Conservation (phyloP, 805 yeast genomes). For the Candida koratica region DNA sequence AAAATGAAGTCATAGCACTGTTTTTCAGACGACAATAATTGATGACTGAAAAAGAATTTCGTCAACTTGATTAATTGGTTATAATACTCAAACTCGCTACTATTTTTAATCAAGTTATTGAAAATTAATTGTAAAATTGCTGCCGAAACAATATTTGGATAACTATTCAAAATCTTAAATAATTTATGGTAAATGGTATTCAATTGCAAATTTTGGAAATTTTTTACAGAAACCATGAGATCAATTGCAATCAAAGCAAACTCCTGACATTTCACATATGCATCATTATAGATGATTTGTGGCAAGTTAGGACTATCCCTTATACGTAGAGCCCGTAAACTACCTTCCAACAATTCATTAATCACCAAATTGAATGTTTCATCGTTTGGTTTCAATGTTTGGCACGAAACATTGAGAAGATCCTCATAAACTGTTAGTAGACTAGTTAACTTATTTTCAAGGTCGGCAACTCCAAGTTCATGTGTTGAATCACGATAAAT, state of each 20-base stretch:
- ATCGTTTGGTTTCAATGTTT: constrained; percentile 46
- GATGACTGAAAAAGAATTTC: constrained; percentile 18
- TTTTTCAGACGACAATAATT: constrained; percentile 16
- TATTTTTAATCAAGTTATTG: constrained; percentile 16
- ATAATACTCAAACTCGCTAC: constrained; percentile 31
- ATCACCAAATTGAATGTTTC: constrained; percentile 51
- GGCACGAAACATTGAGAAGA: constrained; percentile 32
- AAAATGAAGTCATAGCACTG: constrained; percentile 26
- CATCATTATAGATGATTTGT: constrained; percentile 31
- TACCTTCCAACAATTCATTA: constrained; percentile 47
- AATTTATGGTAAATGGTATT: constrained; percentile 32
- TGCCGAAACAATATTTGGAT: constrained; percentile 26
- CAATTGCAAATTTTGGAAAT: constrained; percentile 31
- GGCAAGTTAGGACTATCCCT: constrained; percentile 11
- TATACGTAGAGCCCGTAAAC: constrained; percentile 33
- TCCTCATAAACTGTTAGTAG: constrained; percentile 67
- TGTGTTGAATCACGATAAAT: constrained; percentile 47
- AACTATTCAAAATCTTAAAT: constrained; percentile 25
- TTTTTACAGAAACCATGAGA: constrained; percentile 44
- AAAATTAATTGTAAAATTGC: constrained; percentile 15
- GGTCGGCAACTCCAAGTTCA: constrained; percentile 25
- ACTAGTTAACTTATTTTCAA: constrained; percentile 59
- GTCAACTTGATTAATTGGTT: constrained; percentile 33
- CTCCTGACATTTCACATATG: constrained; percentile 42
- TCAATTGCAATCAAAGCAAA: constrained; percentile 44